Base-by-base conservation (phyloP, 1,139 yeast genomes). In the Taiozyma sp. region DNA sequence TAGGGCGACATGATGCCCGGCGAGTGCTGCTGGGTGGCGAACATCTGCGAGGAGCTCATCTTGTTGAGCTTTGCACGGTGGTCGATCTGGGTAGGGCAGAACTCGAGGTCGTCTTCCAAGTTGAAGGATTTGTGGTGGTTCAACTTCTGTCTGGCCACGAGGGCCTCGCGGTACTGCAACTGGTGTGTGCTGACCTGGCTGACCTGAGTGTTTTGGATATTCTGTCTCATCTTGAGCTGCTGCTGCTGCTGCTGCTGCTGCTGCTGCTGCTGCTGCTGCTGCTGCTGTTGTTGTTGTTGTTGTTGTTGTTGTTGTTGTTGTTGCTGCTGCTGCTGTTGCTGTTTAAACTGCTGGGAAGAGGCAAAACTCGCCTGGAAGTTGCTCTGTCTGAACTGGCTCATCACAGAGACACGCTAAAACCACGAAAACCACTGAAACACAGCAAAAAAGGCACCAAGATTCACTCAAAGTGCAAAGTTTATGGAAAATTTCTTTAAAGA, bases 91-190 rank as follows among this genome's bases (percentile, higher is more conserved):
- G 69, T 61, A 19, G 90, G 90, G 59, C 87, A 83, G 66, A 86
- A 86, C 68, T 84, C 91, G 56, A 79, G 65, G 65, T 86, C 92
- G 57, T 86, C 87, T 64, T 83, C 90, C 45, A 76, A 65, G 58
- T 84, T 90, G 66, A 86, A 84, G 38, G 88, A 84, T 57, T 87
- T 78, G 60, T 83, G 81, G 44, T 84, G 76, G 59, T 83, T 83
- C 60, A 82, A 75, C 56, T 83, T 76, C 42, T 74, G 71, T 54
- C 76, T 72, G 14, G 66, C 65, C 6, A 54, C 54, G 10, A 55
- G 62, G 1, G 64, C 63, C 38, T 56, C 73, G 52, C 74, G 73
- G 32, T 58, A 57, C n/a, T 50, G 55, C n/a, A n/a, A 23, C 42
- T 39, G 13, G 3, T 38, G 23, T 38, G 41, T n/a, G 14, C 5